A percentile compares a stretch with the other conserved stretches of the same genome.
These are phyloP conservation scores for Endotrypanum monterogeii DNA, from an alignment of 208 protist species.

Conservation along the genomic window DNA sequence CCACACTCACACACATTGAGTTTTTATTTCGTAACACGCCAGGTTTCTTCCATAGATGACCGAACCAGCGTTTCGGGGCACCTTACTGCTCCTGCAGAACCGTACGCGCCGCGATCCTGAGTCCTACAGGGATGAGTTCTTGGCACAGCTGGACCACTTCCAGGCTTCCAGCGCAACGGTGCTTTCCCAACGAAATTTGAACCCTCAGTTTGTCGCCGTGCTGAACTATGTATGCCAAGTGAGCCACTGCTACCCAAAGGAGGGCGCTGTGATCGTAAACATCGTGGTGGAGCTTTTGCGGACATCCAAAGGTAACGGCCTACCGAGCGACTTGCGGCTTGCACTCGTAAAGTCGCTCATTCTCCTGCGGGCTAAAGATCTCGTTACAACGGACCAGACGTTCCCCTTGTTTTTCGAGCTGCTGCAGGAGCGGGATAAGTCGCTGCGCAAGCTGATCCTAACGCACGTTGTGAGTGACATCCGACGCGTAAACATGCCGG, in stretches of 20 bases:
- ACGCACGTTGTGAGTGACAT: slow-evolving; percentile 96
- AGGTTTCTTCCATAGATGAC: slow-evolving; percentile 31
- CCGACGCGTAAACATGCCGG: slow-evolving; percentile 90
- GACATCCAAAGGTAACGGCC: slow-evolving; percentile 65
- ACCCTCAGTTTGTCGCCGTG: slow-evolving; percentile 88
- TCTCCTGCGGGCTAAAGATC: slow-evolving; percentile 93
- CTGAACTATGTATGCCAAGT: slow-evolving; percentile 90
- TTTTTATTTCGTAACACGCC: neutral
- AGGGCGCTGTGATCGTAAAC: slow-evolving; percentile 69
- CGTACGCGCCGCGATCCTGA: slow-evolving; percentile 94
- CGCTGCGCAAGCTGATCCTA: slow-evolving; percentile 84
- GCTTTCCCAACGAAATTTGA: slow-evolving; percentile 77
- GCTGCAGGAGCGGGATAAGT: slow-evolving; percentile 96
- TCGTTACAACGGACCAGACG: slow-evolving; percentile 83
- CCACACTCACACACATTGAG: too few species aligned
- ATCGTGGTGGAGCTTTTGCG: slow-evolving; percentile 91
- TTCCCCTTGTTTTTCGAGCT: slow-evolving; percentile 96
- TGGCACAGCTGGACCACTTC: slow-evolving; percentile 95
- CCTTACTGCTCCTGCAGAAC: slow-evolving; percentile 96
- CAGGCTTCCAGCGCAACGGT: slow-evolving; percentile 90
- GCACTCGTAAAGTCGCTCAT: slow-evolving; percentile 93
- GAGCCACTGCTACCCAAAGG: slow-evolving; percentile 89
- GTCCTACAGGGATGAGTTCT: slow-evolving; percentile 96
- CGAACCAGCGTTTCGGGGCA: slow-evolving; percentile 85
- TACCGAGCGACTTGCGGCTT: slow-evolving; percentile 84